Conservation (phyloP, 2,329 filamentous ascomycete species). For the Aspergillus novoparasiticus region DNA sequence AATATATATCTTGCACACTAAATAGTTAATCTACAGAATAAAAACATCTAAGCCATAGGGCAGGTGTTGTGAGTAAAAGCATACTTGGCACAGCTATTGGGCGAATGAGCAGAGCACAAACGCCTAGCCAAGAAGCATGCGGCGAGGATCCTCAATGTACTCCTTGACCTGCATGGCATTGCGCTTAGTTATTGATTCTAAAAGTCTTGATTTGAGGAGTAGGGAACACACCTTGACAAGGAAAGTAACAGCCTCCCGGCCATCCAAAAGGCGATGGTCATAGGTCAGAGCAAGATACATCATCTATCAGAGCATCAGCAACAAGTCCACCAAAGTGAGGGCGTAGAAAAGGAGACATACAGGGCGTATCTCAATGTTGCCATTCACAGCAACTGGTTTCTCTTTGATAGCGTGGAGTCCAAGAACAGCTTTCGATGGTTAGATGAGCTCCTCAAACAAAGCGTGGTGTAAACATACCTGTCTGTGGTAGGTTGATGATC, state of each 20-base stretch:
- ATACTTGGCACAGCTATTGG: background rate
- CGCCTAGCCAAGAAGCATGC: conserved; percentile 72
- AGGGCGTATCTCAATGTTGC: conserved; percentile 90
- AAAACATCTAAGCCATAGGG: background rate
- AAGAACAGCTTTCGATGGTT: conserved; percentile 63
- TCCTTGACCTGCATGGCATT: conserved; percentile 69
- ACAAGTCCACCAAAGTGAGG: background rate
- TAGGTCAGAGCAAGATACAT: conserved; percentile 99
- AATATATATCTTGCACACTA: conserved; percentile 14
- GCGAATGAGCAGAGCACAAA: background rate
- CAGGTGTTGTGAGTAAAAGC: background rate
- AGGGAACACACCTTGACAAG: conserved; percentile 70
- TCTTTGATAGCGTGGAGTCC: conserved; percentile 98
- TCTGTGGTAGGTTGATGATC: conserved; percentile 97
- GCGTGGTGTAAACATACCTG: conserved; percentile 49
- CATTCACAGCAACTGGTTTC: conserved; percentile 82
- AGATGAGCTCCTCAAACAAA: conserved; percentile 16
- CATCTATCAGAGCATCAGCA: conserved; percentile 60
- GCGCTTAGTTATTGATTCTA: conserved; percentile 9
- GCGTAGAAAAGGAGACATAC: conserved; percentile 40
- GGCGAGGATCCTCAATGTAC: conserved; percentile 91
- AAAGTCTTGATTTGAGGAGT: background rate
- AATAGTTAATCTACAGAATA: conserved; percentile 32
- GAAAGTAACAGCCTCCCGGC: conserved; percentile 93
- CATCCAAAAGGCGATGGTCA: conserved; percentile 93